Base-by-base conservation (phyloP, 805 yeast genomes). In the Ogataea paraovalis region DNA sequence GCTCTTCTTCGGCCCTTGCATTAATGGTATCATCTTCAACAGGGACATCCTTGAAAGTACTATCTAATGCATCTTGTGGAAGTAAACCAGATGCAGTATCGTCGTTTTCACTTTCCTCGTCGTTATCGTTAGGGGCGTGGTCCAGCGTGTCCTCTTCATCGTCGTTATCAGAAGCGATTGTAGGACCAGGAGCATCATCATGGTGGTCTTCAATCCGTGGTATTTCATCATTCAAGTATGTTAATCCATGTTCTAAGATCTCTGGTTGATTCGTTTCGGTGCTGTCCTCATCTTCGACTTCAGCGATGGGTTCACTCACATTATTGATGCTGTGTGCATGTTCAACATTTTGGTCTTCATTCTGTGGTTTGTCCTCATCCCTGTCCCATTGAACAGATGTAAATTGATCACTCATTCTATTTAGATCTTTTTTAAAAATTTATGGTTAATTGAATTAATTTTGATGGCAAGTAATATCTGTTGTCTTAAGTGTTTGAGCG, bases 351-450 rank as follows among this genome's bases (percentile, higher is more conserved):
- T 37, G 27, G 5, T 38, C 12, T 5, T 40, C 12, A 38, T 27
- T 32, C 21, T 27, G 44, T 14, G 23, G 14, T 30, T 41, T 8
- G 16, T 37, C 39, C 10, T 72, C 79, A 25, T 68, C 79, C 49
- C 78, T 67, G 55, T 78, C 82, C 81, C 80, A 78, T 55, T 74
- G 79, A 42, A 78, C 76, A 25, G 83, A 78, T 1, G 81, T 76
- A 58, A 78, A 78, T 53, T 77, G 78, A 53, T 77, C 82, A 43
- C 58, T 40, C 69, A 65, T n/a, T n/a, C n/a, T n/a, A n/a, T n/a
- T n/a, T 65, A 13, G 19, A 4, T 19, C 16, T 34, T 7, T 14
- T 30, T 25, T 25, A 25, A 6, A 25, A 25, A 10, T 25, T 25
- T 25, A 25, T 6, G 6, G 28, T n/a, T n/a, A n/a, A n/a, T n/a